phyloP scores from a whole-genome alignment of 441 rosid species.

The Euphorbia celastroides region DNA sequence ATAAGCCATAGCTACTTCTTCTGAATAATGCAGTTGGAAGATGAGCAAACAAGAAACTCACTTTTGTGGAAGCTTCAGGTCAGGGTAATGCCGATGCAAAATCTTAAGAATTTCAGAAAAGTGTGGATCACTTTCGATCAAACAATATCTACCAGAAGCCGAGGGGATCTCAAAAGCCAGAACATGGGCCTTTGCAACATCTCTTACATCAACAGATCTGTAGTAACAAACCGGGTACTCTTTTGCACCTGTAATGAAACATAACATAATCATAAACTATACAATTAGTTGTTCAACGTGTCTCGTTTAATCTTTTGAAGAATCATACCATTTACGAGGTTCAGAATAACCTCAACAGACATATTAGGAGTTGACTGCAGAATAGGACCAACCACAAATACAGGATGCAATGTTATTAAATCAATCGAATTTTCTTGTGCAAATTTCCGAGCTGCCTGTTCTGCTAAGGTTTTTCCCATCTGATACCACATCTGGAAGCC shows the following conservation, averaged over 20 bases:
- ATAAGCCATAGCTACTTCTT: neutral
- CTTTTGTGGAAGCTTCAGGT: conserved; percentile 39
- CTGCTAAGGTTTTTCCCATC: conserved; percentile 68
- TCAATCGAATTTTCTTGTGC: conserved; percentile 66
- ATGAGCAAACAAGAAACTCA: conserved; percentile 7
- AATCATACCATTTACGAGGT: conserved; percentile 36
- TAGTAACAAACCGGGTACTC: conserved; percentile 28
- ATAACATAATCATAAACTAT: conserved; percentile 2
- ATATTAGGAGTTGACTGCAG: conserved; percentile 47
- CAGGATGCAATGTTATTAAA: conserved; percentile 59
- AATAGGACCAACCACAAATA: conserved; percentile 60
- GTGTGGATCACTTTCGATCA: conserved; percentile 34
- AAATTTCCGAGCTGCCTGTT: conserved; percentile 62
- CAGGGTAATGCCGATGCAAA: conserved; percentile 40
- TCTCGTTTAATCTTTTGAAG: conserved; percentile 9
- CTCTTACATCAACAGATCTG: conserved; percentile 53
- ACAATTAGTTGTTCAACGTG: no score
- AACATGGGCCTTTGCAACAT: conserved; percentile 58
- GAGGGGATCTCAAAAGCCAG: conserved; percentile 51
- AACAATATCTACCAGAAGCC: no score
- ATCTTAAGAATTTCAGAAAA: conserved; percentile 38
- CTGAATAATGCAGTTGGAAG: neutral
- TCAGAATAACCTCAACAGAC: conserved; percentile 33
- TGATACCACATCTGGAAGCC: conserved; percentile 9
- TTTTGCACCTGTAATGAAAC: neutral